Evolutionary conservation across 495 filamentous ascomycete species (phyloP).

Genomic region (Jackrogersella minutella): DNA sequence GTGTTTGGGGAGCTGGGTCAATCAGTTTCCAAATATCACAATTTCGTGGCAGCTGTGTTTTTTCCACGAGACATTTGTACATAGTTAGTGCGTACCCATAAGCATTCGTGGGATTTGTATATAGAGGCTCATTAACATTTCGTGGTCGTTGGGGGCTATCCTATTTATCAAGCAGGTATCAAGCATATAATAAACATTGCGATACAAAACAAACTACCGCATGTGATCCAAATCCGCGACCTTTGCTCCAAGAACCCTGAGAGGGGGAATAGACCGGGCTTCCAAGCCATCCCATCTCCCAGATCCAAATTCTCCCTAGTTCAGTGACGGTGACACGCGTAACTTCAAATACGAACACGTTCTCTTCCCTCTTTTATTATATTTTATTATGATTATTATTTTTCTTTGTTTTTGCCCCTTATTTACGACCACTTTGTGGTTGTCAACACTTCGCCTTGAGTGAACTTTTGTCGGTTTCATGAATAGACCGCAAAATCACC

Average conservation of each 20-base stretch:
- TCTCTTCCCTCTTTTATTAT: neutral
- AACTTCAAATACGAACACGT: neutral
- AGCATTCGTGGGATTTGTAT: too few relatives aligned
- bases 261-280: neutral
- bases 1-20: too few relatives aligned
- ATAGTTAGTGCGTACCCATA: too few relatives aligned
- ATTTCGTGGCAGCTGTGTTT: too few relatives aligned
- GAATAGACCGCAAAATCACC: neutral
- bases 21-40: too few relatives aligned
- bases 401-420: too few relatives aligned
- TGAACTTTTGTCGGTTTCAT: neutral
- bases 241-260: neutral
- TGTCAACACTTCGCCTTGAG: too few relatives aligned
- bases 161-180: neutral
- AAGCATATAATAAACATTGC: neutral
- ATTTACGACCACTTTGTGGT: neutral
- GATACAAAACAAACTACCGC: neutral
- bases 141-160: too few relatives aligned
- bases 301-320: neutral
- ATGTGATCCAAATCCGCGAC: neutral
- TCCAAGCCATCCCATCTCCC: neutral
- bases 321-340: neutral
- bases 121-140: too few relatives aligned
- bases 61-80: too few relatives aligned
- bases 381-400: too few relatives aligned